Evolutionary conservation across 164 flowering plant genomes (phyloP), one percentile per base, ranked within the genome.

Genomic region (Umbilicus rupestris): DNA sequence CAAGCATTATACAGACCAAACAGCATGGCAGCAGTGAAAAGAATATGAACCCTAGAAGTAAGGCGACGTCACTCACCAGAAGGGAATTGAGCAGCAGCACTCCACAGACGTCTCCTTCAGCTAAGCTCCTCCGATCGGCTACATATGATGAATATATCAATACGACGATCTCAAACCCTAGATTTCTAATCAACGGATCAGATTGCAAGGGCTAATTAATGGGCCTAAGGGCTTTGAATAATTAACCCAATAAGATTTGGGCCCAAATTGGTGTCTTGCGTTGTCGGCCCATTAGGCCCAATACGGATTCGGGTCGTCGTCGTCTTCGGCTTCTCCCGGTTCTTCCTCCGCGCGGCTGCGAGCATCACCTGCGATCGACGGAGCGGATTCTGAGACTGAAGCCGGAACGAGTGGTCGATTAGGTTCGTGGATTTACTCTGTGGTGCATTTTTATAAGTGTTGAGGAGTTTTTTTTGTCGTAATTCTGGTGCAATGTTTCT

Each of bases 91-190:
- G 60, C 33, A 15, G 60, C 60, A 26, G 15, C 7, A 19, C 22
- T 52, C 30, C 24, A 3, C 3, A 2, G 33, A 3, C 33, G 33
- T 14, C 35, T 55, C 35, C 60, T 29, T 28, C 31, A 28, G 60
- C 33, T 33, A 55, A 55, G 35, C 60, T 55, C 12, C 15, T 11
- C 1, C 15, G 31, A 16, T 28, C 19, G 7, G 22, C 58, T 55
- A 26, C 11, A 55, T 55, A 55, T 7, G 26, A 55, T n/a, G n/a
- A n/a, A n/a, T n/a, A 28, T 6, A 28, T 3, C 60, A 55, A 55
- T 4, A 55, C 31, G 17, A 22, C 29, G 58, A 52, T 52, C 58
- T 52, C 58, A 55, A 55, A 28, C 60, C 60, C 60, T 55, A 55
- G 60, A 22, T 14, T 55, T 55, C 60, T 0, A 11, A 55, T 55